Base-by-base conservation (phyloP, 2,329 filamentous ascomycete species). In the Anthostomella pinea region DNA sequence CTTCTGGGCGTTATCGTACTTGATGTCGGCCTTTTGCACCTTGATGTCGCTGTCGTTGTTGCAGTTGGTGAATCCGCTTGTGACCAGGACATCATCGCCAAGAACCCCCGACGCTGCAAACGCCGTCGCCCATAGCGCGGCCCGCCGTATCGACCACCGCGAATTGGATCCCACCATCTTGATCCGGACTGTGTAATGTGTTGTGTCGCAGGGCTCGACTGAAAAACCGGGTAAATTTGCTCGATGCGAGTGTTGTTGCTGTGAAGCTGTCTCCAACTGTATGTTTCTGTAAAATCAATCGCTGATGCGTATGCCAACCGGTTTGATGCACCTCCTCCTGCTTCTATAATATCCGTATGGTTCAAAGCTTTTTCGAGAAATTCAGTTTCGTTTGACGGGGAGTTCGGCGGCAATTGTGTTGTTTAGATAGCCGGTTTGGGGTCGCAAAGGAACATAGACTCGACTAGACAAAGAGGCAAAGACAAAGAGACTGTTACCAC, bases 61-160 rank as follows among this genome's bases (percentile, higher is more conserved):
- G 65, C 93, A 97, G 47, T 81, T 81, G 54, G 72, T 79, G 67
- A 93, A 95, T 41, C 89, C 87, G 45, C 76, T 77, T 16, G 90
- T 96, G 58, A 83, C 77, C 39, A 98, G 77, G 39, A 94, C 70
- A 51, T 91, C 81, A 43, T 68, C 73, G 38, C 78, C 86, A 41
- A 85, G 59, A 35, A 75, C 83, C 40, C 70, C 65, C 31, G 58
- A 30, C 25, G 39, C 60, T 11, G 60, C 52, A 29, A 73, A 56
- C 33, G 60, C 57, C 33, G 60, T 55, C 14, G 67, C 59, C 35
- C 62, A 52, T 39, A 64, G 46, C 34, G 59, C 59, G 31, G 48
- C 51, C 39, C 48, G 49, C 37, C 51, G 43, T 30, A 55, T 33
- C 33, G 46, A 54, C 57, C 56, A 59, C 41, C 51, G 42, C 41